These are phyloP conservation scores for Xylariales sp. DNA, from an alignment of 2,329 filamentous ascomycete species.

Conservation along the genomic window DNA sequence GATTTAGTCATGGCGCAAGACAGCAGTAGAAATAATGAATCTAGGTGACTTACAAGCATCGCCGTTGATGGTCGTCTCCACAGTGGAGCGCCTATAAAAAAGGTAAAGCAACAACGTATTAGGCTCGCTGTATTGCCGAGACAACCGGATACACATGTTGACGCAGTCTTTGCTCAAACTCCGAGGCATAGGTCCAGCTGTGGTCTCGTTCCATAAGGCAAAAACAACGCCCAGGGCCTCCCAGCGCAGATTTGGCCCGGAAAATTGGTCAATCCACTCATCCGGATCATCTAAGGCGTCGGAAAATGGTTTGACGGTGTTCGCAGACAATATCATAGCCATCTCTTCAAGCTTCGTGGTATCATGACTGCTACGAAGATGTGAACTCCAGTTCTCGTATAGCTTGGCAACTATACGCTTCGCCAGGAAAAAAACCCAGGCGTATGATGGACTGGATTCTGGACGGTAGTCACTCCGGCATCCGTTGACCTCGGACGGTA, in stretches of 20 bases:
- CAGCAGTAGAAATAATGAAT: no score
- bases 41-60: conserved; percentile 23
- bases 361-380: conserved; percentile 21
- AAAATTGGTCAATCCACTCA: conserved; percentile 36
- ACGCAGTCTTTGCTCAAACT: no score
- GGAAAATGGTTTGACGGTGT: conserved; percentile 30
- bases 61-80: conserved; percentile 16
- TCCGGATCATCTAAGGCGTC: conserved; percentile 30
- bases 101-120: conserved; percentile 20
- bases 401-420: conserved; percentile 27
- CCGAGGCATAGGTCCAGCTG: background rate
- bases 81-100: conserved; percentile 12
- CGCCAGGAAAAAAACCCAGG: conserved; percentile 28
- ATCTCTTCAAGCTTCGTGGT: conserved; percentile 29
- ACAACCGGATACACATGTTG: conserved; percentile 16
- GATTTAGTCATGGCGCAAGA: no score
- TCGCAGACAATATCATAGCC: conserved; percentile 30
- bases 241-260: conserved; percentile 35
- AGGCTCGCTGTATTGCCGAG: conserved; percentile 19
- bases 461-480: background rate
- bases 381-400: conserved; percentile 25
- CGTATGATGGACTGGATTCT: conserved; percentile 11
- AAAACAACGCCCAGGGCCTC: conserved; percentile 38
- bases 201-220: conserved; percentile 1
- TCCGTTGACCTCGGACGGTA: background rate